These are phyloP conservation scores for Magnolia changhungtana DNA, from an alignment of 164 flowering plant species.

Conservation along the genomic window DNA sequence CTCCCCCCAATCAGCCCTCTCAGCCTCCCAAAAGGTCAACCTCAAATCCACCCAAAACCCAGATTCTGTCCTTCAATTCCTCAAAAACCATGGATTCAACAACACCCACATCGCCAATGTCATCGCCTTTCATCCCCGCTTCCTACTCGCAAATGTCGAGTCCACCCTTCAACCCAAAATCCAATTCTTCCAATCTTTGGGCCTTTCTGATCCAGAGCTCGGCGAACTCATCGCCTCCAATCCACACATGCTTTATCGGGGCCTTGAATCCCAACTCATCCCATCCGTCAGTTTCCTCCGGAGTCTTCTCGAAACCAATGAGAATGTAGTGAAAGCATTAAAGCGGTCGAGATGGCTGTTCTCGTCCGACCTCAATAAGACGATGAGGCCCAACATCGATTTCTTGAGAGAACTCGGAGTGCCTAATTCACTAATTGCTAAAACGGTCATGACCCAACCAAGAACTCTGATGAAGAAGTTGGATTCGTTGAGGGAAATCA, in stretches of 20 bases:
- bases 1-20: slow-evolving; percentile 9
- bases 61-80: slow-evolving; percentile 9
- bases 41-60: neutral
- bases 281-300: slow-evolving; percentile 4
- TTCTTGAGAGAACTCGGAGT: slow-evolving; percentile 6
- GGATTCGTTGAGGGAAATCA: neutral
- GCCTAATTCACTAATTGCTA: neutral
- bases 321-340: slow-evolving; percentile 2
- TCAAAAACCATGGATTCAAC: slow-evolving; percentile 5
- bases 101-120: slow-evolving; percentile 7
- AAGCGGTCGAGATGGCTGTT: slow-evolving; percentile 7
- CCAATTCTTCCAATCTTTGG: slow-evolving; percentile 8
- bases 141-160: slow-evolving; percentile 3
- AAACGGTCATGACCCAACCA: slow-evolving; percentile 5
- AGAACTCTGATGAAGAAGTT: neutral
- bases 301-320: neutral
- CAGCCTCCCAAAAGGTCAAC: neutral
- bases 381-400: slow-evolving; percentile 3
- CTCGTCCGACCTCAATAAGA: neutral
- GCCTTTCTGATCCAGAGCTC: slow-evolving; percentile 10
- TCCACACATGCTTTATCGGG: neutral
- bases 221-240: neutral
- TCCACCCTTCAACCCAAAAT: slow-evolving; percentile 14
- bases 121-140: slow-evolving; percentile 1
- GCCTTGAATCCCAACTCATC: slow-evolving; percentile 3